phyloP scores from a whole-genome alignment of 2,329 filamentous ascomycete species.

The Scytalidium lignicola region DNA sequence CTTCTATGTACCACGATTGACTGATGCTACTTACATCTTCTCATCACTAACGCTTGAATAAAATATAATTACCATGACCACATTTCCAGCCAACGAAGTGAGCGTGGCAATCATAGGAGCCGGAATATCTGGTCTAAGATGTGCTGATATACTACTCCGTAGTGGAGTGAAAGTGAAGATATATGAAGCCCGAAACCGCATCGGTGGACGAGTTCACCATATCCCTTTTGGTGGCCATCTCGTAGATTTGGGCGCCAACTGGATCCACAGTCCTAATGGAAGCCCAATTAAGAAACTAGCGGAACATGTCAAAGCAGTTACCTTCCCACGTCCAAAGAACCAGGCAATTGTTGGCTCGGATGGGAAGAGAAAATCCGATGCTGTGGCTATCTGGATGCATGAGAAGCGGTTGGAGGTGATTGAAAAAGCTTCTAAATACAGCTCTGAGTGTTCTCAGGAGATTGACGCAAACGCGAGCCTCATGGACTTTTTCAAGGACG shows the following conservation, averaged over 20 bases:
- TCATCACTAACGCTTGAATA: neutral
- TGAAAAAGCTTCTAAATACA: neutral
- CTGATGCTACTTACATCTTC: too few species aligned
- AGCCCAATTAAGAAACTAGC: constrained; percentile 3
- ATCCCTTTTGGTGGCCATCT: neutral
- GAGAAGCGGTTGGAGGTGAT: neutral
- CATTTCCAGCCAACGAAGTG: constrained; percentile 11
- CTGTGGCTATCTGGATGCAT: neutral
- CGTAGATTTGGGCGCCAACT: constrained; percentile 9
- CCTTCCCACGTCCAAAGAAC: neutral
- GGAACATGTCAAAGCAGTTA: neutral
- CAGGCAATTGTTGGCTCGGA: neutral
- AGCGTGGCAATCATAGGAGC: constrained; percentile 46
- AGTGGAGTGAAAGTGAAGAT: constrained; percentile 48
- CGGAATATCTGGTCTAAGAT: constrained; percentile 48
- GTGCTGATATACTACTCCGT: constrained; percentile 46
- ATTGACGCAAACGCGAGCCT: neutral
- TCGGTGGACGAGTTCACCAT: constrained; percentile 44
- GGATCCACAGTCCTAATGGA: constrained; percentile 14
- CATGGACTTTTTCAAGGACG: neutral
- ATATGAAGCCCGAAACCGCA: constrained; percentile 45
- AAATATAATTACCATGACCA: neutral
- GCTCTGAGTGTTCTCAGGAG: neutral
- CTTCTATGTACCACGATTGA: too few species aligned
- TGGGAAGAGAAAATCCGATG: neutral